phyloP scores from a whole-genome alignment of 2,329 filamentous ascomycete species.

The Ascochyta viciae-villosae region DNA sequence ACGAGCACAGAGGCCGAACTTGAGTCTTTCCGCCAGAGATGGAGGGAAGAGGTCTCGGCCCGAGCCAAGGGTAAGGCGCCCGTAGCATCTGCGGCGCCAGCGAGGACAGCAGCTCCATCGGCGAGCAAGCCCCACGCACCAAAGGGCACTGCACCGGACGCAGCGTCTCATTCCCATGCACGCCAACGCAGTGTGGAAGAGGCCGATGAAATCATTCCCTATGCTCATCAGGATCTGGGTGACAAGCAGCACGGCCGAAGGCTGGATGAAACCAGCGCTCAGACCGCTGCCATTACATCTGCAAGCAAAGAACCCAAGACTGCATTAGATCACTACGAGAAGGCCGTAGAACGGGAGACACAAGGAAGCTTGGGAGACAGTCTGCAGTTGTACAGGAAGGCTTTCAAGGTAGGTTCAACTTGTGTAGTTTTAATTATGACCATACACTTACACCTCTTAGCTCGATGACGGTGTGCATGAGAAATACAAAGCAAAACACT shows the following conservation, averaged over 20 bases:
- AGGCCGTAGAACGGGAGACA: constrained; percentile 85
- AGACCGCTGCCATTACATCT: constrained; percentile 36
- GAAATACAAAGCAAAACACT: constrained; percentile 89
- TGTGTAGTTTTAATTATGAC: not conserved
- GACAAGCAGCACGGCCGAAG: constrained; percentile 54
- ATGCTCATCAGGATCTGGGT: constrained; percentile 55
- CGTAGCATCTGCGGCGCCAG: constrained; percentile 21
- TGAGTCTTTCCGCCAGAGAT: constrained; percentile 84
- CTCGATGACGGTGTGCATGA: constrained; percentile 86
- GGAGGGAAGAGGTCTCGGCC: constrained; percentile 78
- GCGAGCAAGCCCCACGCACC: constrained; percentile 30
- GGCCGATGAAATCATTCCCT: constrained; percentile 51
- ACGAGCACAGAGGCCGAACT: constrained; percentile 68
- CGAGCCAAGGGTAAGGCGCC: constrained; percentile 51
- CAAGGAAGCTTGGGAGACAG: constrained; percentile 89
- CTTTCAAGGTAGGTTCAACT: constrained; percentile 73
- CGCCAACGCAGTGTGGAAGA: constrained; percentile 42
- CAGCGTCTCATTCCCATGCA: constrained; percentile 30
- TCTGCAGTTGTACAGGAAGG: constrained; percentile 84
- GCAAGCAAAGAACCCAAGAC: constrained; percentile 66
- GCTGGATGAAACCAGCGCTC: constrained; percentile 52
- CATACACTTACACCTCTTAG: constrained; percentile 53
- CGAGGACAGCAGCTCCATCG: constrained; percentile 25
- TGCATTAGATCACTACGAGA: constrained; percentile 91
- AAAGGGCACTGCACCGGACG: constrained; percentile 36